Evolutionary conservation across 257 asterid genomes (phyloP).

Genomic region (Nicotiana noctiflora): DNA sequence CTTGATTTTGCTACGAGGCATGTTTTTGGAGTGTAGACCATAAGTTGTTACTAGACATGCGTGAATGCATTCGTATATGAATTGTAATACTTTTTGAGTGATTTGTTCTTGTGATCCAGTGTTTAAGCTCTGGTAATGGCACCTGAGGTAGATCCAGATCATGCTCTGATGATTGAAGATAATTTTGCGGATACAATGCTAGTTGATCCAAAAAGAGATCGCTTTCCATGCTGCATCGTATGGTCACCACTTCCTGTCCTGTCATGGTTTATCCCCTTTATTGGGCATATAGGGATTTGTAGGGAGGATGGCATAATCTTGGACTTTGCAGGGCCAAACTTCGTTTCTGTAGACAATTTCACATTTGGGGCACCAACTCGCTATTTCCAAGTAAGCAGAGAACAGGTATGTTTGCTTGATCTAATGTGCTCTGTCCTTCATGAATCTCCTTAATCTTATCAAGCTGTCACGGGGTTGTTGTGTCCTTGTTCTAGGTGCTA

Average conservation of each 20-base stretch:
- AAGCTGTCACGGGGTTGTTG: neutral
- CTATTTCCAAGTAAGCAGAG: constrained; percentile 59
- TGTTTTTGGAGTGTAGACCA: neutral
- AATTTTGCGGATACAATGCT: constrained; percentile 18
- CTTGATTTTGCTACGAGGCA: neutral
- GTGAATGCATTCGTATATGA: neutral
- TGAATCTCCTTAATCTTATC: neutral
- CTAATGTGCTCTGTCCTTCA: neutral
- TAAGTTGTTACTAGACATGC: neutral
- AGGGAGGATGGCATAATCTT: constrained; percentile 85
- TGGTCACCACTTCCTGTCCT: constrained; percentile 92
- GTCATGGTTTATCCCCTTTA: constrained; percentile 80
- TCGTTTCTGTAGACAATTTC: constrained; percentile 79
- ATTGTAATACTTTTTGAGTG: neutral
- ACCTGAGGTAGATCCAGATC: constrained; percentile 39
- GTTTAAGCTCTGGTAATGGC: constrained; percentile 41
- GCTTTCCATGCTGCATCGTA: constrained; percentile 85
- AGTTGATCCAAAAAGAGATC: constrained; percentile 53
- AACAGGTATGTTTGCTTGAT: constrained; percentile 44
- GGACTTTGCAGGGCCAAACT: constrained; percentile 95
- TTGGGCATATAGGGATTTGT: constrained; percentile 88
- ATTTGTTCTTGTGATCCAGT: constrained; percentile 5
- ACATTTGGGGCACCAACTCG: constrained; percentile 84
- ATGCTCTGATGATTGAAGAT: constrained; percentile 50
- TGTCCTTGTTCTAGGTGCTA: neutral